Evolutionary conservation across 306 rosid genomes (phyloP).

Genomic region (Inga laurina): DNA sequence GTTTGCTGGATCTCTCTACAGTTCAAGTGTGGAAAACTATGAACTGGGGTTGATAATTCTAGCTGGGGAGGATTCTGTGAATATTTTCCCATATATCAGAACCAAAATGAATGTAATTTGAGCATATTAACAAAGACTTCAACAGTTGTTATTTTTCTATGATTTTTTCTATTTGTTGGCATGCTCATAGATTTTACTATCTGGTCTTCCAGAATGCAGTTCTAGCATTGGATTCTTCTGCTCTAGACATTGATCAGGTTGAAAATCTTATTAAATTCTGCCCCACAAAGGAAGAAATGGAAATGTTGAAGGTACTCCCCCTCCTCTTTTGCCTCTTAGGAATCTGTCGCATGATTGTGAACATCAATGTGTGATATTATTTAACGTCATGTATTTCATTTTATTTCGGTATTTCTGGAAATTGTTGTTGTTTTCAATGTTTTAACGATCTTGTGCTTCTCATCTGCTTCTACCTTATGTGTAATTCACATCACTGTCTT

Average conservation of each 20-base stretch:
- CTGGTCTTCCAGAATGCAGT: conserved; percentile 32
- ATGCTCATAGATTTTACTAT: neutral
- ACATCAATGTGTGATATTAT: conserved; percentile 15
- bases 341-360: conserved; percentile 3
- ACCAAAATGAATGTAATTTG: conserved; percentile 6
- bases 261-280: conserved; percentile 97
- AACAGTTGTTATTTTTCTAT: neutral
- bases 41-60: conserved; percentile 7
- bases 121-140: too few species aligned
- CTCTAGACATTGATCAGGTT: conserved; percentile 66
- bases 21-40: neutral
- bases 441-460: conserved; percentile 1
- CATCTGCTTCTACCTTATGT: neutral
- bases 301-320: conserved; percentile 70
- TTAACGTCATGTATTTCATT: conserved; percentile 6
- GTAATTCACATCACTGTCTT: neutral
- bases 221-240: conserved; percentile 49
- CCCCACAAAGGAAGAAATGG: conserved; percentile 98
- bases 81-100: conserved; percentile 10
- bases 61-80: conserved; percentile 1
- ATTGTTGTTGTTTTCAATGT: conserved; percentile 13
- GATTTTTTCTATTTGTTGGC: conserved; percentile 1
- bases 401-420: conserved; percentile 15
- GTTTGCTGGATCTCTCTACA: conserved; percentile 2
- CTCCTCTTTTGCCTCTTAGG: neutral